Evolutionary conservation across 768 basidiomycete species (phyloP).

Genomic region (Pisolithus orientalis): DNA sequence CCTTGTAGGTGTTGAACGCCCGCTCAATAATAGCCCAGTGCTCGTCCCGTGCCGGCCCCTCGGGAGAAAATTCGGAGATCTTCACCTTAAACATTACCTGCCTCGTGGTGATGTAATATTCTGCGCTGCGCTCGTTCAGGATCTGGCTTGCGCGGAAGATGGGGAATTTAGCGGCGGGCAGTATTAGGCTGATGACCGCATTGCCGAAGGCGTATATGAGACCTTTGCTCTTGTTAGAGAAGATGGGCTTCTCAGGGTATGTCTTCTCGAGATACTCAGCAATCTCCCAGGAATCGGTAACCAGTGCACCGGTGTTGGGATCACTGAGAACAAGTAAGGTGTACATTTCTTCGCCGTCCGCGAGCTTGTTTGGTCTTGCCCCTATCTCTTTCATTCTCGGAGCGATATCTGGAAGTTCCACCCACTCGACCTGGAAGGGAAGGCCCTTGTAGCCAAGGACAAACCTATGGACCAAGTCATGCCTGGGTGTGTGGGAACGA

Average conservation of each 20-base stretch:
- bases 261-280: conserved; percentile 31
- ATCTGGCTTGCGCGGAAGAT: conserved; percentile 19
- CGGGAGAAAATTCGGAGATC: conserved; percentile 32
- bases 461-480: conserved; percentile 16
- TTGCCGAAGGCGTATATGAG: conserved; percentile 17
- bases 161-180: conserved; percentile 7
- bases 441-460: conserved; percentile 27
- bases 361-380: conserved; percentile 11
- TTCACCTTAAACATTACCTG: conserved; percentile 24
- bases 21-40: conserved; percentile 22
- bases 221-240: conserved; percentile 17
- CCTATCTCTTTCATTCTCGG: conserved; percentile 21
- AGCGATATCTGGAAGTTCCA: conserved; percentile 29
- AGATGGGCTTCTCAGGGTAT: conserved; percentile 27
- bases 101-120: conserved; percentile 34
- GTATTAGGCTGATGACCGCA: not conserved
- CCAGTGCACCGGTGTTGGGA: conserved; percentile 20
- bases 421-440: conserved; percentile 28
- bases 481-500: not conserved
- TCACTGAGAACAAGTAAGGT: conserved; percentile 31
- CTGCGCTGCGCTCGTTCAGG: conserved; percentile 30
- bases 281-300: conserved; percentile 29
- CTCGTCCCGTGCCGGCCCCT: conserved; percentile 25
- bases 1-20: conserved; percentile 4
- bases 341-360: conserved; percentile 17